A percentile compares a stretch with the other conserved stretches of the same genome.
Conservation (phyloP, 768 basidiomycete genomes). For the Rubroboletus pulcherrimus region DNA sequence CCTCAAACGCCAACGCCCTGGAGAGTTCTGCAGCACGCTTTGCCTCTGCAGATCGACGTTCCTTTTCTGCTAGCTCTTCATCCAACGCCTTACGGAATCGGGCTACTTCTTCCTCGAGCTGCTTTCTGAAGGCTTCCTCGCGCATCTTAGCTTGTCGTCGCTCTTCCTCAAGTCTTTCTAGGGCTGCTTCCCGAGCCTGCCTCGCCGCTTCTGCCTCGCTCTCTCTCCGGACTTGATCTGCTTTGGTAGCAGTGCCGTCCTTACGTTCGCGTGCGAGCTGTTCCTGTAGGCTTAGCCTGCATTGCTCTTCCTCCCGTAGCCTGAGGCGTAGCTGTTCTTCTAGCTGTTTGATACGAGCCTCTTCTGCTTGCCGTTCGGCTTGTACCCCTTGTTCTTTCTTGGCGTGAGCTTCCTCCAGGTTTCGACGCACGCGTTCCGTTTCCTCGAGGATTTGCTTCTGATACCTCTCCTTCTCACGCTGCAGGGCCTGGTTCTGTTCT, state of each 20-base stretch:
- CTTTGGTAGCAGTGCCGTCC: conserved; percentile 8
- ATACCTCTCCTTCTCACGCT: conserved; percentile 25
- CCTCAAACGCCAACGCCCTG: conserved; percentile 21
- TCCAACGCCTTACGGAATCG: conserved; percentile 24
- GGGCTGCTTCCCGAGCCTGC: conserved; percentile 17
- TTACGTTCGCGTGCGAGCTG: conserved; percentile 24
- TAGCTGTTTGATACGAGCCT: conserved; percentile 22
- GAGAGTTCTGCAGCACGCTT: conserved; percentile 31
- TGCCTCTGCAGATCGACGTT: conserved; percentile 23
- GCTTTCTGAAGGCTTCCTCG: conserved; percentile 23
- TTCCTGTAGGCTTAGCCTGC: conserved; percentile 21
- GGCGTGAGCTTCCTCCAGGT: conserved; percentile 24
- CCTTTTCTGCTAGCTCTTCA: conserved; percentile 18
- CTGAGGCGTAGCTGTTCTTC: conserved; percentile 28
- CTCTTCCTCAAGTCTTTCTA: conserved; percentile 26
- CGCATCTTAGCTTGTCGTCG: conserved; percentile 21
- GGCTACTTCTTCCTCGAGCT: conserved; percentile 27
- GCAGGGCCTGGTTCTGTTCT: conserved; percentile 18
- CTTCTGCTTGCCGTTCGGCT: conserved; percentile 19
- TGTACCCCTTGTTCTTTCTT: conserved; percentile 24
- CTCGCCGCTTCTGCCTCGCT: conserved; percentile 20
- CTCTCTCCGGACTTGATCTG: conserved; percentile 18
- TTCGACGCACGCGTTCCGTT: conserved; percentile 22
- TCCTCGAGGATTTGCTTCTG: conserved; percentile 25
- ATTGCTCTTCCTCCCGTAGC: conserved; percentile 30